A percentile compares a stretch with the other conserved stretches of the same genome.
These are phyloP conservation scores for Podaxis sp. DNA, from an alignment of 768 basidiomycete genomes.

Conservation along the genomic window DNA sequence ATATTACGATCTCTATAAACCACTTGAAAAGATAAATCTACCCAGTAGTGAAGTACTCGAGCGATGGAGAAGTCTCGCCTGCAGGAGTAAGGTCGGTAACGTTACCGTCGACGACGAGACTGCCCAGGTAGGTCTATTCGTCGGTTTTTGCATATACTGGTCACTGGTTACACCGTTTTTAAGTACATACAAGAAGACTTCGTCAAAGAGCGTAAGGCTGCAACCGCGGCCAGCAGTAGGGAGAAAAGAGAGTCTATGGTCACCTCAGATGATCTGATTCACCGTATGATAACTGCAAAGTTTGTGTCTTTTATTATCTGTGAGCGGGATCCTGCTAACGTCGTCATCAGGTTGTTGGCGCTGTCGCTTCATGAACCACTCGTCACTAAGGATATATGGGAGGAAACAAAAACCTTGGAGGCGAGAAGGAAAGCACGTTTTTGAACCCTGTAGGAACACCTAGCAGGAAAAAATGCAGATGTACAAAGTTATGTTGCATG, in stretches of 20 bases:
- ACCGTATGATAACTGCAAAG: conserved; percentile 70
- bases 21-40: conserved; percentile 37
- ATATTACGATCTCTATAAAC: conserved; percentile 47
- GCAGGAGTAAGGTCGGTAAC: conserved; percentile 59
- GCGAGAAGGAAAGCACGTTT: conserved; percentile 36
- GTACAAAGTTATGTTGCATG: neutral
- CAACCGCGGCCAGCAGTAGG: conserved; percentile 21
- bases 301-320: conserved; percentile 30
- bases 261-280: conserved; percentile 62
- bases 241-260: conserved; percentile 19
- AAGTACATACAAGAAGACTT: conserved; percentile 82
- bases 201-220: conserved; percentile 43
- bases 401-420: conserved; percentile 62
- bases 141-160: neutral
- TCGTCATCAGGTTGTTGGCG: conserved; percentile 52
- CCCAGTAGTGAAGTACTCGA: conserved; percentile 50
- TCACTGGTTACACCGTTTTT: neutral
- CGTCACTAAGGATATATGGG: conserved; percentile 63
- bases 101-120: conserved; percentile 52
- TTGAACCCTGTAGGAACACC: neutral
- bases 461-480: neutral
- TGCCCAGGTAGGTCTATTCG: conserved; percentile 52
- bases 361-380: conserved; percentile 57
- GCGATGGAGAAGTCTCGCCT: conserved; percentile 57
- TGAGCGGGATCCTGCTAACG: conserved; percentile 9